phyloP scores from a whole-genome alignment of 495 filamentous ascomycete species.

The Penicillium riverlandense region DNA sequence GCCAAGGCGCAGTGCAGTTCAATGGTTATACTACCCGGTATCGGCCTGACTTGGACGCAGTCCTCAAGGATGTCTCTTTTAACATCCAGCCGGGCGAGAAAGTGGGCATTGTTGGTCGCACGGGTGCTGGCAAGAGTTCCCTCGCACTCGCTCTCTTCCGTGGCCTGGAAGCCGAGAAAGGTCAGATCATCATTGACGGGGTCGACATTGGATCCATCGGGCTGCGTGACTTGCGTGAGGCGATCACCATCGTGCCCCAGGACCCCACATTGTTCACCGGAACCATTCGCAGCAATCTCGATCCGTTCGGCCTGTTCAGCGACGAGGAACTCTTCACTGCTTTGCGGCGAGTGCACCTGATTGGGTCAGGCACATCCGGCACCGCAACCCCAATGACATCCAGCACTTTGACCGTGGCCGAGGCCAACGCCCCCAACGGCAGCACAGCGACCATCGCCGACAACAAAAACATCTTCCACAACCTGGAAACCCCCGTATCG shows the following conservation, averaged over 20 bases:
- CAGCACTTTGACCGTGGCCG: slow-evolving; percentile 20
- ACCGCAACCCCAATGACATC: slow-evolving; percentile 35
- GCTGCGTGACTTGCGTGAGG: slow-evolving; percentile 81
- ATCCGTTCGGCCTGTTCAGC: slow-evolving; percentile 86
- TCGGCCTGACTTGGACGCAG: slow-evolving; percentile 75
- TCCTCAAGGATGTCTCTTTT: slow-evolving; percentile 78
- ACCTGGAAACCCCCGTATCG: slow-evolving; percentile 74
- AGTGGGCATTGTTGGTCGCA: slow-evolving; percentile 93
- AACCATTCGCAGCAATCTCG: slow-evolving; percentile 89
- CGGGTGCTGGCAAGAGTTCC: slow-evolving; percentile 95
- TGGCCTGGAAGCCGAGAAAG: slow-evolving; percentile 86
- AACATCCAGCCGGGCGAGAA: slow-evolving; percentile 82
- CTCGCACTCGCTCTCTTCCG: slow-evolving; percentile 94
- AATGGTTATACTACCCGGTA: slow-evolving; percentile 84
- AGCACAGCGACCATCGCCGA: slow-evolving; percentile 30
- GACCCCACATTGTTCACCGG: slow-evolving; percentile 97
- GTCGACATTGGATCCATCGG: slow-evolving; percentile 86
- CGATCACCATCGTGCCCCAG: slow-evolving; percentile 96
- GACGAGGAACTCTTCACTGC: slow-evolving; percentile 88
- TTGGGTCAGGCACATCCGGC: slow-evolving; percentile 52
- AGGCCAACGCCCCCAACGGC: slow-evolving; percentile 36
- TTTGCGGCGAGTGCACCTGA: slow-evolving; percentile 84
- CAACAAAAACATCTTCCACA: slow-evolving; percentile 94
- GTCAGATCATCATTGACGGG: slow-evolving; percentile 84
- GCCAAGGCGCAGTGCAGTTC: slow-evolving; percentile 79